Percentiles rank a stretch among this genome's conserved stretches.
These are phyloP conservation scores for Salix udensis DNA, from an alignment of 345 rosid genomes.

Conservation along the genomic window DNA sequence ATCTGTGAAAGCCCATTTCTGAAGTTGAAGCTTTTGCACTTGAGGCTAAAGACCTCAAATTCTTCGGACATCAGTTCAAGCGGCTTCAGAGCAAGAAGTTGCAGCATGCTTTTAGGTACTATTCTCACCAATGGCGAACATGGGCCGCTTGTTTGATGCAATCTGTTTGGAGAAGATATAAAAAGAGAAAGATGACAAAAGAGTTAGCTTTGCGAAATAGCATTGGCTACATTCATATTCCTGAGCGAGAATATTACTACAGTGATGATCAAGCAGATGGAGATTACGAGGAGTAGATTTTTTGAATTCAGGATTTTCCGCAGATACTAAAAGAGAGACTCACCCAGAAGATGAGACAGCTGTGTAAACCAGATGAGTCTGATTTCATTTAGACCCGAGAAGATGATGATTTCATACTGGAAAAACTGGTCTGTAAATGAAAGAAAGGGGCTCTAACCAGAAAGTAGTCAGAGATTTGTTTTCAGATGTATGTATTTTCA, in stretches of 20 bases:
- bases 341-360: background rate
- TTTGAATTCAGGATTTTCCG: slow-evolving; percentile 63
- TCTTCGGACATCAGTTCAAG: slow-evolving; percentile 76
- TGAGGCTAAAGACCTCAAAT: slow-evolving; percentile 65
- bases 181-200: slow-evolving; percentile 56
- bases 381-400: background rate
- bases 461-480: no score
- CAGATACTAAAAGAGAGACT: slow-evolving; percentile 47
- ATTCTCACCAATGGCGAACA: slow-evolving; percentile 87
- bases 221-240: slow-evolving; percentile 17
- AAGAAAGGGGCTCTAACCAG: no score
- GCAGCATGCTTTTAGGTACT: slow-evolving; percentile 89
- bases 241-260: slow-evolving; percentile 12
- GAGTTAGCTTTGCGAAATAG: slow-evolving; percentile 63
- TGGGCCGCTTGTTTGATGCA: slow-evolving; percentile 82
- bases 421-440: no score
- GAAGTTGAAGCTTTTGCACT: slow-evolving; percentile 84
- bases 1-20: slow-evolving; percentile 53
- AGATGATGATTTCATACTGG: no score
- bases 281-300: background rate
- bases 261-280: slow-evolving; percentile 4
- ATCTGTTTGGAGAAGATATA: slow-evolving; percentile 66
- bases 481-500: no score
- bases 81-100: slow-evolving; percentile 80
- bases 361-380: background rate